Conservation (phyloP, 148 eudicot species). For the Rhododendron molle region DNA sequence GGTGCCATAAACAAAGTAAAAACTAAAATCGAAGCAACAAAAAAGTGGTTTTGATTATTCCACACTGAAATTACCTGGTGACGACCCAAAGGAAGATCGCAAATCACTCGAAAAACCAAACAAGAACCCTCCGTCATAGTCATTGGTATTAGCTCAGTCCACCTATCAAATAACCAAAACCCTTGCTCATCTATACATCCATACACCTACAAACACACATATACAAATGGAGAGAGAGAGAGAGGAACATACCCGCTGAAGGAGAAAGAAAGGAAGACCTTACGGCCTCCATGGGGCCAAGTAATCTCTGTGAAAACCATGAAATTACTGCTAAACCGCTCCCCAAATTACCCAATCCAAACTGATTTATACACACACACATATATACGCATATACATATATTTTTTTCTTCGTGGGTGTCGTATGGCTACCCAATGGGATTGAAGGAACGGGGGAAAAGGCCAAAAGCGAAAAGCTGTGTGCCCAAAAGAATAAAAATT, state of each 20-base stretch:
- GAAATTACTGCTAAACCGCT: background rate
- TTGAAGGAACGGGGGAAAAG: background rate
- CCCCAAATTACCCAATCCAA: background rate
- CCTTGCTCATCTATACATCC: background rate
- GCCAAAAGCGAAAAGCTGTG: background rate
- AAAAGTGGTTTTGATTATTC: background rate
- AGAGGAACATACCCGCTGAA: conserved; percentile 26
- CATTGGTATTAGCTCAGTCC: conserved; percentile 27
- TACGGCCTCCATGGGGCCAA: conserved; percentile 33
- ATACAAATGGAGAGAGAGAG: background rate
- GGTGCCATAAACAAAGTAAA: no score
- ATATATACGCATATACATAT: background rate
- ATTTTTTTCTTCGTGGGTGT: background rate
- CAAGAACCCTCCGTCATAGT: conserved; percentile 26
- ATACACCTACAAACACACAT: background rate
- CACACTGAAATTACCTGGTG: conserved; percentile 23
- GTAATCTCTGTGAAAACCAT: conserved; percentile 27
- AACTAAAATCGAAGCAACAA: background rate
- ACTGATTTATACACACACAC: background rate
- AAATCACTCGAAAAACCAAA: conserved; percentile 15
- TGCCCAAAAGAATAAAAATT: background rate
- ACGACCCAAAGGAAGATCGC: conserved; percentile 34
- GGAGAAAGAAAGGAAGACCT: conserved; percentile 24
- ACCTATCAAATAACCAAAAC: conserved; percentile 21
- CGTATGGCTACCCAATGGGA: background rate